Percentiles rank a stretch among this genome's conserved stretches.
These are phyloP conservation scores for Penicillium expansum DNA, from an alignment of 2,329 filamentous ascomycete species.

Conservation along the genomic window DNA sequence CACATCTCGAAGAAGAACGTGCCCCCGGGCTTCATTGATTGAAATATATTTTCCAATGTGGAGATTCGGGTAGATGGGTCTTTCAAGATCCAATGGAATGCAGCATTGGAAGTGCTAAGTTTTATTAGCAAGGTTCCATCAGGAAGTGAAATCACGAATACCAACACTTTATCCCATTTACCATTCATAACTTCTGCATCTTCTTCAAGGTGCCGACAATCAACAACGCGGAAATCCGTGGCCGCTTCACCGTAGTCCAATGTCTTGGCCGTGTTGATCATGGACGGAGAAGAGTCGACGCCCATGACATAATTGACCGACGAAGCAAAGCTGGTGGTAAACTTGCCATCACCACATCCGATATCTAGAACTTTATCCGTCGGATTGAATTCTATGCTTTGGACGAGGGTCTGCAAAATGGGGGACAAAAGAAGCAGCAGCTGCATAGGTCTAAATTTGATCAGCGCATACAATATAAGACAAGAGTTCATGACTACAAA, in stretches of 20 bases:
- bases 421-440: constrained; percentile 13
- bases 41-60: constrained; percentile 1
- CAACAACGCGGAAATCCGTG: constrained; percentile 5
- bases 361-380: constrained; percentile 10
- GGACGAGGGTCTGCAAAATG: constrained; percentile 1
- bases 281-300: constrained; percentile 6
- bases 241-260: constrained; percentile 1
- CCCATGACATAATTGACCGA: background rate
- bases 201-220: constrained; percentile 1
- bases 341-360: constrained; percentile 10
- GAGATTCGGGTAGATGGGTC: constrained; percentile 4
- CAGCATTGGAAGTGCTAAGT: constrained; percentile 3
- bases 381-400: constrained; percentile 1
- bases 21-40: constrained; percentile 6
- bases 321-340: background rate
- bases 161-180: constrained; percentile 11
- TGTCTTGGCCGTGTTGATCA: constrained; percentile 8
- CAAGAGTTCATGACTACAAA: background rate
- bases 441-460: constrained; percentile 1
- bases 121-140: background rate
- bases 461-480: background rate
- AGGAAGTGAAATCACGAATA: background rate
- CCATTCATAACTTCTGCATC: background rate
- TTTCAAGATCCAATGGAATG: constrained; percentile 10
- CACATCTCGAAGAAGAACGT: constrained; percentile 11